Percentiles rank a stretch among this genome's conserved stretches.
These are phyloP conservation scores for Cryoendolithus antarcticus DNA, from an alignment of 2,329 filamentous ascomycete species.

Conservation along the genomic window DNA sequence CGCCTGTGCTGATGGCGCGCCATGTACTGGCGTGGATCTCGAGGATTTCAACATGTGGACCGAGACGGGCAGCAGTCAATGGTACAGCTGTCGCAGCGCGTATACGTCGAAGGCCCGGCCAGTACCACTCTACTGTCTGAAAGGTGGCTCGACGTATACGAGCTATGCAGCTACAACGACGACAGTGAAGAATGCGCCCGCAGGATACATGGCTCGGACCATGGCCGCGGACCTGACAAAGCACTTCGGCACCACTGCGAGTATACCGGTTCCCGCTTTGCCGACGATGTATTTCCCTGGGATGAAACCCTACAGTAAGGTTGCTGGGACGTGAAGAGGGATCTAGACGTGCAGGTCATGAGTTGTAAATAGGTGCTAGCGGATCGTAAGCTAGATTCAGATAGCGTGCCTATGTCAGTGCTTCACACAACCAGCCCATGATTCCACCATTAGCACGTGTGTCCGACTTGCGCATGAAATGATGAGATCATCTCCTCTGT, in stretches of 20 bases:
- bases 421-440: too few relatives aligned
- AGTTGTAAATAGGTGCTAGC: too few relatives aligned
- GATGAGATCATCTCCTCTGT: too few relatives aligned
- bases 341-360: too few relatives aligned
- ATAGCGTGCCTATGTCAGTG: too few relatives aligned
- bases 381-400: too few relatives aligned
- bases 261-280: conserved; percentile 31
- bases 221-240: conserved; percentile 24
- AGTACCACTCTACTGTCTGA: conserved; percentile 32
- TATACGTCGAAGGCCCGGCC: conserved; percentile 26
- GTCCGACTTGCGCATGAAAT: too few relatives aligned
- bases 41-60: conserved; percentile 43
- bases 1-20: conserved; percentile 37
- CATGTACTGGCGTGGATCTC: conserved; percentile 43
- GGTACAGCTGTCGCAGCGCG: conserved; percentile 37
- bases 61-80: conserved; percentile 28
- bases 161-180: conserved; percentile 23
- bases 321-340: too few relatives aligned
- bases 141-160: conserved; percentile 15
- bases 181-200: conserved; percentile 25
- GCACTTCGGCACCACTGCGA: conserved; percentile 21
- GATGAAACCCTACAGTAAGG: too few relatives aligned
- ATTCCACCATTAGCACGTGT: too few relatives aligned
- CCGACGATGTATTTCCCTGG: conserved; percentile 30
- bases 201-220: conserved; percentile 26